Evolutionary conservation across 2,329 filamentous ascomycete genomes (phyloP), one percentile per base, ranked within the genome.

Genomic region (Pseudocercospora cruenta): DNA sequence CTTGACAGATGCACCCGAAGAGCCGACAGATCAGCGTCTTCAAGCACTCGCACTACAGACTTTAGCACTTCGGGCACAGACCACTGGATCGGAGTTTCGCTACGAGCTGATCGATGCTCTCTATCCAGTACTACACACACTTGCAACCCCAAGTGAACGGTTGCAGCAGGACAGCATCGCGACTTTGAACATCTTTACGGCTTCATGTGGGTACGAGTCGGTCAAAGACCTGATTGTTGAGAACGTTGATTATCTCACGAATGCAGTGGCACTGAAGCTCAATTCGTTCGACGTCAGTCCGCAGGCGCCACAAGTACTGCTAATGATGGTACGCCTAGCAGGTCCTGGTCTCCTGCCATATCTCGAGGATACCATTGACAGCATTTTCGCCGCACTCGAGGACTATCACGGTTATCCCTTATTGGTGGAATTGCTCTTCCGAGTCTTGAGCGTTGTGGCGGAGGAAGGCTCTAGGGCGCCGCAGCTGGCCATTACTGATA

Each of bases 221-320:
- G 90, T 94, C 4, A 90, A 90, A 26, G 88, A 91, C 16, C 82
- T 99, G 70, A 90, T 99, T 45, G 87, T 98, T 28, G 88, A 91
- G 60, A 99, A 99, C 67, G 94, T 93, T 16, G 95, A 99, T 78
- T 99, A 99, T 77, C 91, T 99, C 80, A 90, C 98, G 67, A 98
- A 98, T 75, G 92, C 95, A 0, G 88, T 99, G 16, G 92, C 92
- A 0, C 80, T 98, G 67, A 91, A 93, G 68, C 85, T 99, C 7
- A 97, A 97, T 73, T 92, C 92, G 0, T 92, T 97, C 70, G 93
- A 97, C 70, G 90, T 98, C 60, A 94, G 93, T 0, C 94, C 94
- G 1, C 91, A 96, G 69, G 93, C 93, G 2, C 93, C 94, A 2
- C 91, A 94, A 71, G 95, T 98, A 1, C 80, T 99, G 58, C 86